Evolutionary conservation across 1,139 yeast genomes (phyloP).

Genomic region (Candida sp.): DNA sequence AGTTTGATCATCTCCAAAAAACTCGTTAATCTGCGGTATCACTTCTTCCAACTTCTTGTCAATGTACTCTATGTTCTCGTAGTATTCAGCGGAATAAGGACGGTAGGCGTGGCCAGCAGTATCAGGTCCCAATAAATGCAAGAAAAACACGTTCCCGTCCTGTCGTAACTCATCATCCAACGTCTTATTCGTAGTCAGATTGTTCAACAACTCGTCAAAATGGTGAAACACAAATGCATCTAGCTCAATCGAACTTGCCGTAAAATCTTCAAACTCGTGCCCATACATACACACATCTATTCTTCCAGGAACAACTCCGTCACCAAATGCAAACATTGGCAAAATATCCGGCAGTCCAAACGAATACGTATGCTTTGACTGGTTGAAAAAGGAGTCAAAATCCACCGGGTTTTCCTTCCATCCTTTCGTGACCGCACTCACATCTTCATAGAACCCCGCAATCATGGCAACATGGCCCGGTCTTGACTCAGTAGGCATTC

Average conservation of each 20-base stretch:
- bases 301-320: constrained; percentile 60
- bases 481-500: constrained; percentile 99
- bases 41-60: constrained; percentile 68
- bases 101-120: constrained; percentile 98
- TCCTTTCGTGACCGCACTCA: constrained; percentile 96
- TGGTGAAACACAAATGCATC: constrained; percentile 90
- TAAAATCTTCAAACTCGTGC: constrained; percentile 94
- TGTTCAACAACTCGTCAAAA: constrained; percentile 67
- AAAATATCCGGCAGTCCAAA: constrained; percentile 97
- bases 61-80: constrained; percentile 88
- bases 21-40: constrained; percentile 69
- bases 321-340: constrained; percentile 96
- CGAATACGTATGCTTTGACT: constrained; percentile 88
- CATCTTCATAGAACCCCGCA: constrained; percentile 99
- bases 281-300: constrained; percentile 96
- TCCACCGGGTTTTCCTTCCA: constrained; percentile 99
- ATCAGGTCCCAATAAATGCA: constrained; percentile 94
- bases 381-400: constrained; percentile 95
- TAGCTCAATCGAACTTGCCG: constrained; percentile 84
- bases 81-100: constrained; percentile 95
- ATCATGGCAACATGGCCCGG: constrained; percentile 99
- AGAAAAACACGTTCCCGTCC: constrained; percentile 85
- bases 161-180: constrained; percentile 67
- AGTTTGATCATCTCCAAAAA: constrained; percentile 83
- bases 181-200: constrained; percentile 60